phyloP scores from a whole-genome alignment of 106 monocot species.

The Posidonia australis region DNA sequence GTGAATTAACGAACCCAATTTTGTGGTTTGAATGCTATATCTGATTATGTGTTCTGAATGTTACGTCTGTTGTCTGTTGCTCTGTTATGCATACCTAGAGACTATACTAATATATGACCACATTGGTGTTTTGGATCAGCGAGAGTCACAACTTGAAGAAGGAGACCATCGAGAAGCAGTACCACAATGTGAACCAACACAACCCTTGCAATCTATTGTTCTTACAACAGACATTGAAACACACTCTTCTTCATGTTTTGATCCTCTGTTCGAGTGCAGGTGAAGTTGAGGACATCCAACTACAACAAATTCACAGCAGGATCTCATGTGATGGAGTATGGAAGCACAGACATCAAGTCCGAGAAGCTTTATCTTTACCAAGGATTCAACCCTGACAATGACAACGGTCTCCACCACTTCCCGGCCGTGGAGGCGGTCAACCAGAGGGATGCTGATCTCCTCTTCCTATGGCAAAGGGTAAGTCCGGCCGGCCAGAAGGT shows the following conservation, averaged over 20 bases:
- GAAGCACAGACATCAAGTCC: slow-evolving; percentile 5
- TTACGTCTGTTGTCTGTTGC: too few relatives aligned
- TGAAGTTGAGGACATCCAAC: slow-evolving; percentile 20
- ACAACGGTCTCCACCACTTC: slow-evolving; percentile 15
- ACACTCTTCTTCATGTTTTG: too few relatives aligned
- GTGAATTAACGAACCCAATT: too few relatives aligned
- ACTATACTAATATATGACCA: too few relatives aligned
- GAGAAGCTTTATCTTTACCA: slow-evolving; percentile 16
- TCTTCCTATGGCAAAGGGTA: slow-evolving; percentile 75
- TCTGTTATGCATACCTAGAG: too few relatives aligned
- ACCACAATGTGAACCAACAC: slow-evolving; percentile 30
- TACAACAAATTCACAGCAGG: slow-evolving; percentile 14
- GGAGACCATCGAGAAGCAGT: slow-evolving; percentile 68
- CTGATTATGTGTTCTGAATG: too few relatives aligned
- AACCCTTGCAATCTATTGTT: neutral
- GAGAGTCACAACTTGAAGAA: slow-evolving; percentile 63
- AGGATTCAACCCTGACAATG: slow-evolving; percentile 15
- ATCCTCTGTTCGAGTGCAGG: neutral
- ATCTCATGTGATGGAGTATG: slow-evolving; percentile 31
- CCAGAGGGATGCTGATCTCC: slow-evolving; percentile 80
- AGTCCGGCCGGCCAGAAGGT: slow-evolving; percentile 3
- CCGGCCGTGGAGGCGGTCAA: slow-evolving; percentile 19
- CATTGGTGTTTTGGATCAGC: too few relatives aligned
- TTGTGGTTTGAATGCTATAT: too few relatives aligned
- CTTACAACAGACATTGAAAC: too few relatives aligned